Percentiles rank a stretch among this genome's conserved stretches.
phyloP scores from a whole-genome alignment of 805 yeast species.

The Millerozyma acaciae region DNA sequence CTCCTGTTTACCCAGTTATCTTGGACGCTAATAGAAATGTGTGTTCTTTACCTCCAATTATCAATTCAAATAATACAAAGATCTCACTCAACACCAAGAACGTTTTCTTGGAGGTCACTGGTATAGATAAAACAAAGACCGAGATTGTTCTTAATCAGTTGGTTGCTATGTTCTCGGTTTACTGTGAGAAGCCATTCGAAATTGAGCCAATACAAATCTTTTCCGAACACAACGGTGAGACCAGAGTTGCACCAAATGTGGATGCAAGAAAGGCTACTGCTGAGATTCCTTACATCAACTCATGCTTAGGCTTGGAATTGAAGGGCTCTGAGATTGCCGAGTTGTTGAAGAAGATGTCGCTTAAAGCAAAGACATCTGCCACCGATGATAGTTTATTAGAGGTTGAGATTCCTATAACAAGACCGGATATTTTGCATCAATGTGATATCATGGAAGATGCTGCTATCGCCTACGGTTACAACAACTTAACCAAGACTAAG shows the following conservation, averaged over 20 bases:
- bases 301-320: conserved; percentile 82
- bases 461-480: conserved; percentile 93
- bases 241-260: conserved; percentile 74
- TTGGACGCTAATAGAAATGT: conserved; percentile 72
- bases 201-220: conserved; percentile 87
- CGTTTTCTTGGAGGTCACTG: conserved; percentile 90
- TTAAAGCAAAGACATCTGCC: conserved; percentile 54
- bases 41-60: conserved; percentile 94
- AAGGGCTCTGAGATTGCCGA: conserved; percentile 62
- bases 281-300: conserved; percentile 81
- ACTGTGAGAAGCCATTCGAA: conserved; percentile 75
- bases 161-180: conserved; percentile 93
- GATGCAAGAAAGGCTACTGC: conserved; percentile 65
- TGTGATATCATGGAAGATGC: conserved; percentile 99
- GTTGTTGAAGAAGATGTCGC: conserved; percentile 77
- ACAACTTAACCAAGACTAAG: conserved; percentile 74
- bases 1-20: conserved; percentile 88
- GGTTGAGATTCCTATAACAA: conserved; percentile 83
- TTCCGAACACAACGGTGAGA: conserved; percentile 73
- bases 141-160: conserved; percentile 89
- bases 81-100: conserved; percentile 80
- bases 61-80: conserved; percentile 88
- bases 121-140: conserved; percentile 90
- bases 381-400: conserved; percentile 49
- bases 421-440: conserved; percentile 93